phyloP scores from a whole-genome alignment of 768 basidiomycete species.

The Filobasidium floriforme region DNA sequence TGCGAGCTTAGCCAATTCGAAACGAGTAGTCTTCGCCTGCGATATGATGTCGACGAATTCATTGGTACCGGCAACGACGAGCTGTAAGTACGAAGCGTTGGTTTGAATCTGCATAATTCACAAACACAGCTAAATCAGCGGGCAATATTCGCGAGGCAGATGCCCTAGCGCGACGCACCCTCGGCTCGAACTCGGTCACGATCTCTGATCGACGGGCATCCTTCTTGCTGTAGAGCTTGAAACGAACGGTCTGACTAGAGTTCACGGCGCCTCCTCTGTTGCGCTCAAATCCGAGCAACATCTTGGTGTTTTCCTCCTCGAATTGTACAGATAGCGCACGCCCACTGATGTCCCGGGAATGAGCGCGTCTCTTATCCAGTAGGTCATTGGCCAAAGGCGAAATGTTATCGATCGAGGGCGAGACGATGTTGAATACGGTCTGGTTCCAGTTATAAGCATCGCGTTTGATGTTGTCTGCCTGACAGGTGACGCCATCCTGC shows the following conservation, averaged over 20 bases:
- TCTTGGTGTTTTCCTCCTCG: slow-evolving; percentile 10
- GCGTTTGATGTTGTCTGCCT: slow-evolving; percentile 20
- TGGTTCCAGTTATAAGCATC: slow-evolving; percentile 19
- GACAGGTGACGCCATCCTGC: slow-evolving; percentile 21
- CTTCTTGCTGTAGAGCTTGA: slow-evolving; percentile 11
- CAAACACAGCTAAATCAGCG: background rate
- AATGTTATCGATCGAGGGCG: background rate
- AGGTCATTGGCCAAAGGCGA: background rate
- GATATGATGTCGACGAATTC: slow-evolving; percentile 20
- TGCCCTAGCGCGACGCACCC: slow-evolving; percentile 25
- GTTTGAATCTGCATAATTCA: slow-evolving; percentile 22
- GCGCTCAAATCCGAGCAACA: slow-evolving; percentile 14
- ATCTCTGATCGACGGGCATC: slow-evolving; percentile 20
- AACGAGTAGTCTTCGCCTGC: slow-evolving; percentile 3
- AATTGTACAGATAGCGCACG: slow-evolving; percentile 4
- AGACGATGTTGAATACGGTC: slow-evolving; percentile 16
- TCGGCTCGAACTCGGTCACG: slow-evolving; percentile 35
- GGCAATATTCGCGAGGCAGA: background rate
- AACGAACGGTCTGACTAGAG: slow-evolving; percentile 22
- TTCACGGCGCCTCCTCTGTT: slow-evolving; percentile 14
- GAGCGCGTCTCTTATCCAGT: background rate
- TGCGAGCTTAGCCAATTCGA: background rate
- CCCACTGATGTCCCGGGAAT: background rate
- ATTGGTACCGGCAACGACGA: slow-evolving; percentile 33
- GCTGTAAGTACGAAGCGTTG: slow-evolving; percentile 30